These are phyloP conservation scores for Xylaria hypoxylon DNA, from an alignment of 2,329 filamentous ascomycete genomes.

Conservation along the genomic window DNA sequence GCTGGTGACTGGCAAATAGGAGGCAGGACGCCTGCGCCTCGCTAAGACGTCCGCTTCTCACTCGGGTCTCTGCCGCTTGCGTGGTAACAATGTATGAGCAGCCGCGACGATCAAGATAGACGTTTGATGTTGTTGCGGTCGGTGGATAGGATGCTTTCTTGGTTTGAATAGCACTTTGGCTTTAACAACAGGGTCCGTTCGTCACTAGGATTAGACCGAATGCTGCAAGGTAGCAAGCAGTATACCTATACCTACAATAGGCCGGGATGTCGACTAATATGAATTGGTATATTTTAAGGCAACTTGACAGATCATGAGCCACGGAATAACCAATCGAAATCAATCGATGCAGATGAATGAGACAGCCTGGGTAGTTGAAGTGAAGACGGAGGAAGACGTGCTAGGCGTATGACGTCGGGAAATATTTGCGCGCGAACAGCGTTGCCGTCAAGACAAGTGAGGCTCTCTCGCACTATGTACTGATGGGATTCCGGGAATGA, in stretches of 20 bases:
- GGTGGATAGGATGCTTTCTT: conserved; percentile 16
- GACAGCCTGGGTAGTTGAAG: not conserved
- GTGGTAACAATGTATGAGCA: not conserved
- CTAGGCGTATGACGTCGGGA: conserved; percentile 32
- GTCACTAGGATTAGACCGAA: conserved; percentile 24
- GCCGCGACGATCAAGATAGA: conserved; percentile 3
- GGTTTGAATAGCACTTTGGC: conserved; percentile 15
- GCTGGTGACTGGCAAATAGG: conserved; percentile 5
- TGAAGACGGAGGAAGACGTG: conserved; percentile 5
- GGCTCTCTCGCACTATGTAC: conserved; percentile 24
- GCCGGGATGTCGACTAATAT: conserved; percentile 17
- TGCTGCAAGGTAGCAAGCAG: conserved; percentile 17
- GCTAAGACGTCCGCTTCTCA: conserved; percentile 23
- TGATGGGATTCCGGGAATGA: conserved; percentile 24
- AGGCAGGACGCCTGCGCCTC: conserved; percentile 35
- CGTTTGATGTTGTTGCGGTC: conserved; percentile 5
- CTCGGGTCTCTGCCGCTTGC: conserved; percentile 17
- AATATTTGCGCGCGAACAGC: conserved; percentile 15
- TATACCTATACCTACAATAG: conserved; percentile 17
- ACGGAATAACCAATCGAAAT: conserved; percentile 13
- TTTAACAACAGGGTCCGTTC: conserved; percentile 32
- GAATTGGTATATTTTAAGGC: conserved; percentile 13
- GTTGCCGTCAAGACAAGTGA: conserved; percentile 27
- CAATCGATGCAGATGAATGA: not conserved
- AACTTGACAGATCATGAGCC: conserved; percentile 14